Evolutionary conservation across 176 grass and related monocot species (phyloP).

Genomic region (Avena atlantica): DNA sequence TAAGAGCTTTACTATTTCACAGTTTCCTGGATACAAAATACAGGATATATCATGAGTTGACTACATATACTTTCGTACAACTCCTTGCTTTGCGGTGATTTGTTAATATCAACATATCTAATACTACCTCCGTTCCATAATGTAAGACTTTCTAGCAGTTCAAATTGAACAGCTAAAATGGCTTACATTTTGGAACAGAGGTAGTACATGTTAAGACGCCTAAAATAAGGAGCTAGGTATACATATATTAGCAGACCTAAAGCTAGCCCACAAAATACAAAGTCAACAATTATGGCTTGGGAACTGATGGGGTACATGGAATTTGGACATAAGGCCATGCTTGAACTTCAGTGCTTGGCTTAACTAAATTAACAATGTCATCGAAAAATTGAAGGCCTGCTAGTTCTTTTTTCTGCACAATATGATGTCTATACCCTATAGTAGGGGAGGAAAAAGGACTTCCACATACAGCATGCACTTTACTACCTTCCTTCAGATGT

Average conservation of each 20-base stretch:
- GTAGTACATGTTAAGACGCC: not conserved
- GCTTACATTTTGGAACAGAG: no score
- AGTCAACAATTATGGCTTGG: not conserved
- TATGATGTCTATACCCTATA: not conserved
- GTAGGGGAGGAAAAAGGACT: not conserved
- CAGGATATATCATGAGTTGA: not conserved
- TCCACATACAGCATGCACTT: not conserved
- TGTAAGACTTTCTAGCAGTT: no score
- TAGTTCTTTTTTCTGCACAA: not conserved
- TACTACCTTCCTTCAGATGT: not conserved
- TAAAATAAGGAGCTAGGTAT: not conserved
- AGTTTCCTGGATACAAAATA: slow-evolving; percentile 33
- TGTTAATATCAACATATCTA: not conserved
- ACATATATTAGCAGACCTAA: not conserved
- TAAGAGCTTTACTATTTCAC: slow-evolving; percentile 40
- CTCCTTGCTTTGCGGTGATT: not conserved
- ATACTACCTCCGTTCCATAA: no score
- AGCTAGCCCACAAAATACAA: not conserved
- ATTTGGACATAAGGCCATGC: not conserved
- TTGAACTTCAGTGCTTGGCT: not conserved
- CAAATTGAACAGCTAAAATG: no score
- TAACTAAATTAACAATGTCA: not conserved
- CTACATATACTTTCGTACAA: not conserved
- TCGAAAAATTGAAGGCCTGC: not conserved
- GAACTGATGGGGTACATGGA: not conserved